Conservation (phyloP, 495 filamentous ascomycete genomes). For the Penicillium pulvis region DNA sequence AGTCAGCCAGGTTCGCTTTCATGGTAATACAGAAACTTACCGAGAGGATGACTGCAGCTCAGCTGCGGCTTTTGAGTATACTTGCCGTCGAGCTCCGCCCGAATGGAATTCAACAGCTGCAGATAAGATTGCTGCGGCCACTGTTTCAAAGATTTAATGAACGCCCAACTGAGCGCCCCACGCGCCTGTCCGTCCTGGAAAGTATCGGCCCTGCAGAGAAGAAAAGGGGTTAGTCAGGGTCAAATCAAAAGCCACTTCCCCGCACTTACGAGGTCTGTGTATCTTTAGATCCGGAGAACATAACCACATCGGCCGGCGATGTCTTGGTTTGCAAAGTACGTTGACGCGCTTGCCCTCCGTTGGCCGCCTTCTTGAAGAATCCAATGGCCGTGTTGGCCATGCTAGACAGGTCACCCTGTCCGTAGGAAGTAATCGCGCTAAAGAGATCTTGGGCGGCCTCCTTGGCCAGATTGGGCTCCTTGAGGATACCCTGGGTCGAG, state of each 20-base stretch:
- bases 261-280: conserved; percentile 69
- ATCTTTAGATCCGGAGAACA: conserved; percentile 97
- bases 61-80: conserved; percentile 97
- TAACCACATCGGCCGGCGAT: conserved; percentile 91
- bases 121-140: conserved; percentile 97
- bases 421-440: conserved; percentile 82
- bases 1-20: conserved; percentile 21
- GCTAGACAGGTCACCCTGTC: conserved; percentile 79
- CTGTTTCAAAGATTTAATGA: conserved; percentile 88
- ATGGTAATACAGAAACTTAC: conserved; percentile 52
- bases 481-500: conserved; percentile 90
- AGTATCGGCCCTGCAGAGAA: conserved; percentile 39
- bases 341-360: conserved; percentile 75
- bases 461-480: conserved; percentile 96
- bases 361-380: conserved; percentile 90
- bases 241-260: not conserved
- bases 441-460: conserved; percentile 93
- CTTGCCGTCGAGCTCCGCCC: conserved; percentile 84
- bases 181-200: conserved; percentile 76
- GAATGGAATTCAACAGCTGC: conserved; percentile 89
- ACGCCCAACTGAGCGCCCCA: conserved; percentile 96
- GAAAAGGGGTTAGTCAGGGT: conserved; percentile 8
- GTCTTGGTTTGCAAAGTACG: conserved; percentile 84
- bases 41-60: conserved; percentile 93
- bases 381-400: conserved; percentile 78